phyloP scores from a whole-genome alignment of 2,329 filamentous ascomycete genomes.

The Mycosphaerella arachidis region DNA sequence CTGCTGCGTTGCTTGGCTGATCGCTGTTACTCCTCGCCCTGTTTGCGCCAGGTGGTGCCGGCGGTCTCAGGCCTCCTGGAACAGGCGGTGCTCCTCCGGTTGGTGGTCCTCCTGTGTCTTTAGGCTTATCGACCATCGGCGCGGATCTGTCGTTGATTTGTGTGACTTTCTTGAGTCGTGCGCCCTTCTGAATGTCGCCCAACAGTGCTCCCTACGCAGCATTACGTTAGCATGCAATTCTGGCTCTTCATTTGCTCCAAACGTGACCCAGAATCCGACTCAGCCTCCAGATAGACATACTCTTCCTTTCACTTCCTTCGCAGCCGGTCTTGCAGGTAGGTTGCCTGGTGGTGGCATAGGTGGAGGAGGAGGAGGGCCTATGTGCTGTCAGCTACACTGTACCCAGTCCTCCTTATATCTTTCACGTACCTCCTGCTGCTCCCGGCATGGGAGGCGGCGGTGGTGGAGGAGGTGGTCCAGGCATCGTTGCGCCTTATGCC shows the following conservation, averaged over 20 bases:
- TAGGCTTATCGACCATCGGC: constrained; percentile 58
- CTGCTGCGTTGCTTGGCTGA: constrained; percentile 45
- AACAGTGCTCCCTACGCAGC: constrained; percentile 70
- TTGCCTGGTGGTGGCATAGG: constrained; percentile 58
- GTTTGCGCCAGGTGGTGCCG: constrained; percentile 56
- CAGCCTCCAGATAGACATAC: constrained; percentile 47
- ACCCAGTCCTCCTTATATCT: background rate
- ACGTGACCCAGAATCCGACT: background rate
- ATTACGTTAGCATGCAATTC: constrained; percentile 7
- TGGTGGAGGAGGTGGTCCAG: constrained; percentile 64
- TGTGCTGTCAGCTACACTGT: constrained; percentile 5
- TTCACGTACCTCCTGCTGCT: constrained; percentile 49
- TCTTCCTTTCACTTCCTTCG: constrained; percentile 53
- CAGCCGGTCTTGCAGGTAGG: constrained; percentile 55
- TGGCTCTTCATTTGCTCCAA: background rate
- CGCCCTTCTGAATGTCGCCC: constrained; percentile 80
- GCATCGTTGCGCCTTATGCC: constrained; percentile 17
- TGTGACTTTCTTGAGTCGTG: constrained; percentile 69
- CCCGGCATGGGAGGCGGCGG: constrained; percentile 57
- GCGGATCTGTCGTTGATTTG: constrained; percentile 91
- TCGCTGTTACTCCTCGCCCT: constrained; percentile 83
- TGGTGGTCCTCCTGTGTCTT: constrained; percentile 52
- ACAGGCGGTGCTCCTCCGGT: constrained; percentile 76
- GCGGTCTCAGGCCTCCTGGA: constrained; percentile 68
- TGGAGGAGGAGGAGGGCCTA: constrained; percentile 21